Evolutionary conservation across 148 eudicot genomes (phyloP).

Genomic region (Selenicereus undatus): DNA sequence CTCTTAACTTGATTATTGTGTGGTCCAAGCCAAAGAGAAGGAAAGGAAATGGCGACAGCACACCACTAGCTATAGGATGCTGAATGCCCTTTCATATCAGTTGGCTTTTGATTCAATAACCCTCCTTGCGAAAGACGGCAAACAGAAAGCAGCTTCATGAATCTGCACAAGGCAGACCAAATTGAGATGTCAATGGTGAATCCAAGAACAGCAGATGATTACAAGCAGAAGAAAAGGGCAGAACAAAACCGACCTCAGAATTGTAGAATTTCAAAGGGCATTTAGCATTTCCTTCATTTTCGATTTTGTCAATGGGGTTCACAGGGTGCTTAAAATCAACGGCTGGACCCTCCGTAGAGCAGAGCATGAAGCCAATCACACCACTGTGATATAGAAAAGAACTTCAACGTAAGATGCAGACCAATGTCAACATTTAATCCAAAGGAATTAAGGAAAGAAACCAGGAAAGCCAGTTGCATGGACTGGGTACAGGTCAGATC

Average conservation of each 20-base stretch:
- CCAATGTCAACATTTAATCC: too few relatives aligned
- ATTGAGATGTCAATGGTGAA: neutral
- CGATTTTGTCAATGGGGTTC: conserved; percentile 69
- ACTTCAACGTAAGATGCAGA: too few relatives aligned
- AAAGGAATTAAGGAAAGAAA: too few relatives aligned
- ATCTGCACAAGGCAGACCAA: conserved; percentile 40
- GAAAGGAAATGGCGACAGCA: neutral
- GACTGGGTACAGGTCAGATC: too few relatives aligned
- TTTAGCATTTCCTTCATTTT: conserved; percentile 34
- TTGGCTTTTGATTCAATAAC: conserved; percentile 69
- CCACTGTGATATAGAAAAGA: conserved; percentile 46
- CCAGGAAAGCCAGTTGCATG: too few relatives aligned
- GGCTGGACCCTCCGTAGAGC: conserved; percentile 89
- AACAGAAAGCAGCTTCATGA: conserved; percentile 90
- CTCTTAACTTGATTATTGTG: conserved; percentile 12
- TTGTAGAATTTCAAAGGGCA: conserved; percentile 89
- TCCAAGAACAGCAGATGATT: neutral
- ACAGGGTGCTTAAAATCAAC: conserved; percentile 90
- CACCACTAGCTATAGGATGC: neutral
- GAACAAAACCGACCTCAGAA: conserved; percentile 53
- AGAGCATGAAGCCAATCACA: conserved; percentile 94
- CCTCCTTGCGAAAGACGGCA: conserved; percentile 89
- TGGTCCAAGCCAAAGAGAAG: conserved; percentile 14
- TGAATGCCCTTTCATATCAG: conserved; percentile 20
- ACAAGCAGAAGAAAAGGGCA: neutral